Base-by-base conservation (phyloP, 1,284 basidiomycete genomes). In the Porogramme epimiltina region DNA sequence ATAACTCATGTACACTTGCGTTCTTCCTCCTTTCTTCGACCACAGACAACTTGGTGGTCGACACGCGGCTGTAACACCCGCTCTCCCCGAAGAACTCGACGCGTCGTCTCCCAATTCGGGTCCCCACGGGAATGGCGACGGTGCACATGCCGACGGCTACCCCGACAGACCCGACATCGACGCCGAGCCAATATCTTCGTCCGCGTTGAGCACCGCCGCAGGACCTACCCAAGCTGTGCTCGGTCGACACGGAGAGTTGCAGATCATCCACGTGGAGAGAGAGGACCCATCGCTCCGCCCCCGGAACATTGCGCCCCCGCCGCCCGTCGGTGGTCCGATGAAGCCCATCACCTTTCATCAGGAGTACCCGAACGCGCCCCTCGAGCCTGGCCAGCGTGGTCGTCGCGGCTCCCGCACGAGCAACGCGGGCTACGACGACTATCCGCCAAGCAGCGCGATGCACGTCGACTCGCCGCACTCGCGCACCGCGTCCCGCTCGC, bases 21-120 rank as follows among this genome's bases (percentile, higher is more conserved):
- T 42, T 19, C 42, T 42, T 47, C 42, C 42, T 37, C 28, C 13
- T 13, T 13, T 31, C 28, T 52, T 39, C 26, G 43, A 34, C 25
- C 54, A 45, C 58, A 88, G 87, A 58, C 86, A 81, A 43, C 76
- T 89, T 52, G 87, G 88, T 52, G 87, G 87, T 61, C 75, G 87
- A 33, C 88, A 90, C 60, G 89, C 87, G 33, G 82, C 87, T 53
- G 88, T 90, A 38, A 84, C 85, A 41, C 87, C 87, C 46, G 87
- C 86, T 2, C 73, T 88, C 2, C 86, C 86, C 8, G 86, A 89
- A 61, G 85, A 87, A 47, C 82, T 83, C 44, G 83, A 86, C 48
- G 66, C 45, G 25, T 28, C 47, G n/a, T 44, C 53, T 2, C 44
- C 56, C 16, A 38, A 47, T 19, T 45, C 52, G 26, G 43, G 31